Percentiles rank a stretch among this genome's conserved stretches.
Conservation (phyloP, 495 filamentous ascomycete species). For the Neurospora sp. region DNA sequence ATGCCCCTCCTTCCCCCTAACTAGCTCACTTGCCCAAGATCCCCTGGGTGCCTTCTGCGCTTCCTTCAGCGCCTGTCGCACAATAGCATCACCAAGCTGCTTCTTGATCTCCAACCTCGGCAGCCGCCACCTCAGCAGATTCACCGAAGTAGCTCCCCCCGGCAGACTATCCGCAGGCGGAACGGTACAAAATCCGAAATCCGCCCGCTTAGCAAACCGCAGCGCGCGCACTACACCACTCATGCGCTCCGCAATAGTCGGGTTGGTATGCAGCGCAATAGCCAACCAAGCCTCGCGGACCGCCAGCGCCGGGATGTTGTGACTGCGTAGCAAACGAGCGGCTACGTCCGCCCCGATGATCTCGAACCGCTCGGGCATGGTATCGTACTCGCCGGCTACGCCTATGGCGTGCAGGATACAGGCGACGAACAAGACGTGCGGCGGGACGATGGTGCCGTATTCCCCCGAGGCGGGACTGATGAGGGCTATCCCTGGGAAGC, state of each 20-base stretch:
- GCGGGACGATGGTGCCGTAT: slow-evolving; percentile 4
- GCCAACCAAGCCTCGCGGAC: slow-evolving; percentile 36
- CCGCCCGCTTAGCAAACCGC: slow-evolving; percentile 26
- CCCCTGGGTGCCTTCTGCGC: slow-evolving; percentile 30
- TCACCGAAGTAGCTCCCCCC: slow-evolving; percentile 2
- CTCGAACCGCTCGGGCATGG: slow-evolving; percentile 34
- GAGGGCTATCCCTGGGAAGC: not conserved
- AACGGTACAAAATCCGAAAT: slow-evolving; percentile 25
- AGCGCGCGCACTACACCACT: slow-evolving; percentile 25
- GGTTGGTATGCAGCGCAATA: slow-evolving; percentile 34
- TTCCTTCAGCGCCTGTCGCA: slow-evolving; percentile 27
- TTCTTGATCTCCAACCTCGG: slow-evolving; percentile 34
- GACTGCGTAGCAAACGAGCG: slow-evolving; percentile 15
- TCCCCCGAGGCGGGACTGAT: slow-evolving; percentile 1
- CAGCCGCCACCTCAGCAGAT: slow-evolving; percentile 18
- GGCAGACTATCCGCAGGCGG: slow-evolving; percentile 4
- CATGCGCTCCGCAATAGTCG: slow-evolving; percentile 36
- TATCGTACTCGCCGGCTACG: slow-evolving; percentile 22
- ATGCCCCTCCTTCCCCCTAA: slow-evolving; percentile 19
- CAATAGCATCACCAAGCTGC: slow-evolving; percentile 36
- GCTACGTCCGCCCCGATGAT: slow-evolving; percentile 37
- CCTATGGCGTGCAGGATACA: slow-evolving; percentile 40
- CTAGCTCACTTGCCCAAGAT: slow-evolving; percentile 25
- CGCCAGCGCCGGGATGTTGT: slow-evolving; percentile 17
- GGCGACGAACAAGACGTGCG: slow-evolving; percentile 26